These are phyloP conservation scores for Termitomyces sp. DNA, from an alignment of 768 basidiomycete species.

Conservation along the genomic window DNA sequence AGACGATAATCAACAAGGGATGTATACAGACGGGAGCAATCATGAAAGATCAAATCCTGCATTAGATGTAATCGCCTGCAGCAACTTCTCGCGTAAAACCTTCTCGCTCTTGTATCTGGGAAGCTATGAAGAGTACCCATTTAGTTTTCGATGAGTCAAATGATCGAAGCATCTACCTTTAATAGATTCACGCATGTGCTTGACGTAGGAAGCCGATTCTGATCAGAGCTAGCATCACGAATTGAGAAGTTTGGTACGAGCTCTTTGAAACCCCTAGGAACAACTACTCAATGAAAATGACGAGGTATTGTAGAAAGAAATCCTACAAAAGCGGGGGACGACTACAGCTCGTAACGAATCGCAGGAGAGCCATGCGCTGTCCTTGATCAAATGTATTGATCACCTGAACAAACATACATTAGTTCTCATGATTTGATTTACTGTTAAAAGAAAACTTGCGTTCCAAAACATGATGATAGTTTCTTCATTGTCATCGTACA, in stretches of 20 bases:
- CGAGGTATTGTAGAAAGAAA: neutral
- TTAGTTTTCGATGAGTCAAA: neutral
- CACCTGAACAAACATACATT: constrained; percentile 40
- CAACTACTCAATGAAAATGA: neutral
- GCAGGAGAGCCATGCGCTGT: constrained; percentile 69
- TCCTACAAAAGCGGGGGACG: constrained; percentile 81
- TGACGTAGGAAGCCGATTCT: constrained; percentile 63
- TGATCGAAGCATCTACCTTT: constrained; percentile 46
- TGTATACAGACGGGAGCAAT: neutral
- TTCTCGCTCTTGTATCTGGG: constrained; percentile 63
- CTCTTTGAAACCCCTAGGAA: constrained; percentile 72
- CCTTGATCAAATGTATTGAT: constrained; percentile 76
- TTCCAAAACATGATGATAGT: constrained; percentile 85
- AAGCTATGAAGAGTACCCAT: constrained; percentile 36
- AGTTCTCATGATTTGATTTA: neutral
- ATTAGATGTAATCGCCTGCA: constrained; percentile 82
- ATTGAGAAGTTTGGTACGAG: constrained; percentile 87
- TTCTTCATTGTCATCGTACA: constrained; percentile 62
- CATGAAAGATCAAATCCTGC: constrained; percentile 89
- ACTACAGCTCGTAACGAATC: constrained; percentile 92
- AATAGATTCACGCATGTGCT: constrained; percentile 92
- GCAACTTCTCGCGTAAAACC: constrained; percentile 65
- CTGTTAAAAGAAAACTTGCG: constrained; percentile 32
- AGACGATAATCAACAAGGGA: neutral
- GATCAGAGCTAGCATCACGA: constrained; percentile 71